Evolutionary conservation across 116 monocot species (phyloP).

Genomic region (Cymodocea nodosa): DNA sequence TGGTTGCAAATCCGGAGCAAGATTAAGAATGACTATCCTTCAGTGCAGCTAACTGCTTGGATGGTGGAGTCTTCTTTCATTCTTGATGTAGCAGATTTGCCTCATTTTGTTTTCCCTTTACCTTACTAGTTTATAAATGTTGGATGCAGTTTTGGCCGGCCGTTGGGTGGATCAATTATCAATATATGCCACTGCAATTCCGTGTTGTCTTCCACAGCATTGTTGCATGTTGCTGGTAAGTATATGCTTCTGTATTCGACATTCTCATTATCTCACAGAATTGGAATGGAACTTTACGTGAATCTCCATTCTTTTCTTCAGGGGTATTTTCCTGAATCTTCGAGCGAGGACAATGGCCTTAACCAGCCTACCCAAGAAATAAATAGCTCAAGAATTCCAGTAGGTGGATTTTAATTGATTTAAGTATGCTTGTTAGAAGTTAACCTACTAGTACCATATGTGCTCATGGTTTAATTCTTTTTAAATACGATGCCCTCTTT

Average conservation of each 20-base stretch:
- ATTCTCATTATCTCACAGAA: neutral
- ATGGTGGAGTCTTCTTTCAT: conserved; percentile 31
- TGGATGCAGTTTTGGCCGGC: conserved; percentile 76
- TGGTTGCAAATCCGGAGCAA: conserved; percentile 58
- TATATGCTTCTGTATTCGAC: neutral
- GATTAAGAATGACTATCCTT: conserved; percentile 58
- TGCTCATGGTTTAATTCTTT: no score
- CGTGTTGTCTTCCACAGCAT: conserved; percentile 86
- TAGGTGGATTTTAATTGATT: neutral
- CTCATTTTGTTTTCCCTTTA: neutral
- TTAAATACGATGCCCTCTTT: no score
- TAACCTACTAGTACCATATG: no score
- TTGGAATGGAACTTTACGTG: neutral
- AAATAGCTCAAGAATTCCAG: neutral
- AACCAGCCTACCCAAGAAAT: conserved; percentile 22
- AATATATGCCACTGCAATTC: conserved; percentile 67
- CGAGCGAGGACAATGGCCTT: conserved; percentile 55
- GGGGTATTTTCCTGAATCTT: conserved; percentile 87
- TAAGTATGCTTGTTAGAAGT: neutral
- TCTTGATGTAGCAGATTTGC: neutral
- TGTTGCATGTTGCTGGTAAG: conserved; percentile 76
- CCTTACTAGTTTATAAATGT: neutral
- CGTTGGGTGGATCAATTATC: conserved; percentile 81
- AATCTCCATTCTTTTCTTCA: conserved; percentile 14
- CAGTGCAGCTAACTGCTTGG: conserved; percentile 75